phyloP scores from a whole-genome alignment of 768 basidiomycete genomes.

The Collybiopsis confluens region DNA sequence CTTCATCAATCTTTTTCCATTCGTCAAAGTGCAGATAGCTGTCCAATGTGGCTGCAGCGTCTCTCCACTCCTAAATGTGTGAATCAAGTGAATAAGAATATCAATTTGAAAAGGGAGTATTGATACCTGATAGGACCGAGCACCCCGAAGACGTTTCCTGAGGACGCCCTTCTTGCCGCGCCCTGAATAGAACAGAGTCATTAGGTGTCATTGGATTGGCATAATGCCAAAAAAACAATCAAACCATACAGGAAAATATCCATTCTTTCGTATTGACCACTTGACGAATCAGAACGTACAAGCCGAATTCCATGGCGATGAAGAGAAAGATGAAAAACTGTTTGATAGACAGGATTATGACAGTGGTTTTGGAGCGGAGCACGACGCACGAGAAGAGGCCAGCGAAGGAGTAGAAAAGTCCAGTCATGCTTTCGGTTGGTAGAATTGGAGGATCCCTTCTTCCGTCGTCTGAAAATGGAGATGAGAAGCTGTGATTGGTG shows the following conservation, averaged over 20 bases:
- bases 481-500: too few species aligned
- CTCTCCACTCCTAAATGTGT: constrained; percentile 79
- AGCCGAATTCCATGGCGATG: constrained; percentile 78
- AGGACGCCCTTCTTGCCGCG: constrained; percentile 78
- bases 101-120: constrained; percentile 7
- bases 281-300: constrained; percentile 87
- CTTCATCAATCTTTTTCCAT: constrained; percentile 89
- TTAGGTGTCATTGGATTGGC: neutral
- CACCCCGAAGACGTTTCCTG: constrained; percentile 67
- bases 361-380: constrained; percentile 1
- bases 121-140: constrained; percentile 71
- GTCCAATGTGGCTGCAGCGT: constrained; percentile 74
- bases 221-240: too few species aligned
- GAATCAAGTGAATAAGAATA: neutral
- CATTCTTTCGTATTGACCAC: constrained; percentile 94
- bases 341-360: too few species aligned
- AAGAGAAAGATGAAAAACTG: constrained; percentile 83
- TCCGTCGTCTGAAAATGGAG: too few species aligned
- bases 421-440: constrained; percentile 53
- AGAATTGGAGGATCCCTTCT: constrained; percentile 16
- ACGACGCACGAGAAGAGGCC: constrained; percentile 74
- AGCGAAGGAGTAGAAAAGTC: constrained; percentile 74
- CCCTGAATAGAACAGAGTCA: constrained; percentile 50
- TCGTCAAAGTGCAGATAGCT: constrained; percentile 78
- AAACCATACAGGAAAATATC: constrained; percentile 75